Evolutionary conservation across 2,329 filamentous ascomycete genomes (phyloP), one percentile per base, ranked within the genome.

Genomic region (Paraphaeosphaeria sporulosa): DNA sequence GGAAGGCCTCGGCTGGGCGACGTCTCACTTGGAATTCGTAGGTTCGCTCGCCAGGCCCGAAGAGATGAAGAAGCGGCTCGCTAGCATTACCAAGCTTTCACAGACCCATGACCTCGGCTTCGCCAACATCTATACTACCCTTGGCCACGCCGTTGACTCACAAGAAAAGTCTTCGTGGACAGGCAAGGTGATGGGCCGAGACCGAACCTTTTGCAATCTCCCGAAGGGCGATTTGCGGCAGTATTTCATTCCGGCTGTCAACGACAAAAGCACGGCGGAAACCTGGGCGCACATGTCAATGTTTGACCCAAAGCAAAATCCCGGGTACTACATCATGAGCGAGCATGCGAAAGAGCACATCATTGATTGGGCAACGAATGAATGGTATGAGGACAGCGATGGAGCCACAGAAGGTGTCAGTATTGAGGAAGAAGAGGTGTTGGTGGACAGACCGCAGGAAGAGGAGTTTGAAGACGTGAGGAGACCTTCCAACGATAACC

Each of bases 21-120:
- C 90, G 17, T 95, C 92, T 38, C 95, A 99, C 78, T 87, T 99
- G 27, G 92, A 95, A 76, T 99, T 98, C 71, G 92, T 98, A 1
- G 93, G 93, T 2, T 96, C 93, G 71, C 85, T 99, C 8, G 90
- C 91, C 50, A 88, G 92, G n/a, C 88, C 88, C 4, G 90, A 94
- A 69, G 93, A 97, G 72, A 82, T 98, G 65, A 88, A 89, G 67
- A 86, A 88, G 71, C 87, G 95, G 34, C 84, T 97, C 10, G 80
- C 83, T n/a, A 85, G 82, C 61, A 83, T 97, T 75, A 83, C 86
- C n/a, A 82, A 84, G 60, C 80, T 94, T 21, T 84, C 88, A 36
- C 76, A 82, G 48, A 87, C 91, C 59, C 84, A 92, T 15, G 84
- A 83, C 13, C 84, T 97, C 15, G 91, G 91, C 2, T 96, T 94